A percentile compares a stretch with the other conserved stretches of the same genome.
phyloP scores from a whole-genome alignment of 2,329 filamentous ascomycete genomes.

The Fusarium neocosmosporiellum region DNA sequence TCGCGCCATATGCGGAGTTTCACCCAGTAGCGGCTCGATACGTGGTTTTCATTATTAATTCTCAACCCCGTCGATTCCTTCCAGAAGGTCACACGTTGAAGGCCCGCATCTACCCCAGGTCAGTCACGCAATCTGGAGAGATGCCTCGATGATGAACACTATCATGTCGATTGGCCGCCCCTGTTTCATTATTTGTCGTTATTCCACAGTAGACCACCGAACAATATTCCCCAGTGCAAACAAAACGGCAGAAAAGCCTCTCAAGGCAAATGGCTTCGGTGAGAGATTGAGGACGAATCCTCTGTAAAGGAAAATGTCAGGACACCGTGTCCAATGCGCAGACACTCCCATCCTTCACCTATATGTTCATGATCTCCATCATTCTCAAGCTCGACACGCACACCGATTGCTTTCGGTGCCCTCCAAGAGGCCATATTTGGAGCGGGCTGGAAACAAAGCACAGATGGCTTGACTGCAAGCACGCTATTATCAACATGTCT shows the following conservation, averaged over 20 bases:
- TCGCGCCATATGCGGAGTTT: neutral
- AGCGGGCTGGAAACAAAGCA: neutral
- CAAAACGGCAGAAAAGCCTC: neutral
- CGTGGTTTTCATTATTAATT: neutral
- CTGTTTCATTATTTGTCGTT: neutral
- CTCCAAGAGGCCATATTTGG: neutral
- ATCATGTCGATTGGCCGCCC: neutral
- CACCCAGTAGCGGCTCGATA: neutral
- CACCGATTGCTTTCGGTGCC: neutral
- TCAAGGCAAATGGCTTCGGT: neutral
- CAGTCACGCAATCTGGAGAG: neutral
- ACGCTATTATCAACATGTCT: neutral
- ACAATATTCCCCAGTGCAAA: neutral
- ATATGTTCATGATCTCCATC: neutral
- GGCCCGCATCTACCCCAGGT: neutral
- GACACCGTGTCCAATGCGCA: neutral
- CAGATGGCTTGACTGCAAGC: neutral
- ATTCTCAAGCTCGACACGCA: neutral
- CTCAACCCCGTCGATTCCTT: neutral
- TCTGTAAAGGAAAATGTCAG: neutral
- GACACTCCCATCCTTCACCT: neutral
- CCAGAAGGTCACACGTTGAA: neutral
- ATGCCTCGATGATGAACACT: neutral
- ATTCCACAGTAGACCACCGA: rapidly evolving
- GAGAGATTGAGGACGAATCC: neutral